phyloP scores from a whole-genome alignment of 1,284 basidiomycete species.

The Cystobasidiaceae sp. region DNA sequence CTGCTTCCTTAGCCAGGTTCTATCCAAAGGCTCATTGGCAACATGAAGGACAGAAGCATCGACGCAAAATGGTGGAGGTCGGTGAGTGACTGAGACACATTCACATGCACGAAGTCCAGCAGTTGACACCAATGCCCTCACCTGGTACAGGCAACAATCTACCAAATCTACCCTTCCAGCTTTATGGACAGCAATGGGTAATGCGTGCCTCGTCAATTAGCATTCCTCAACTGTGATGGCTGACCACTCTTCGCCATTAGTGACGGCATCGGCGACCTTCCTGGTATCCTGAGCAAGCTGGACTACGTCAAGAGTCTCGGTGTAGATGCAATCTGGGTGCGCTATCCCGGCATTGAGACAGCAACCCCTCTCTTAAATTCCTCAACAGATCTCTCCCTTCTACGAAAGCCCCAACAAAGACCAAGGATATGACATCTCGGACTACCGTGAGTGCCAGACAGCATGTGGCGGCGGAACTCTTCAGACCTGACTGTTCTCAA shows the following conservation, averaged over 20 bases:
- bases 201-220: too few species aligned
- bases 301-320: slow-evolving; percentile 67
- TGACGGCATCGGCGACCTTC: slow-evolving; percentile 63
- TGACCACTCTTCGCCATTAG: neutral
- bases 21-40: neutral
- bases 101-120: neutral
- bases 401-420: slow-evolving; percentile 25
- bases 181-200: slow-evolving; percentile 68
- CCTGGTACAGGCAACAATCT: slow-evolving; percentile 8
- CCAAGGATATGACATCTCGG: slow-evolving; percentile 42
- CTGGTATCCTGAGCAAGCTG: slow-evolving; percentile 61
- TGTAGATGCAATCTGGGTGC: slow-evolving; percentile 65
- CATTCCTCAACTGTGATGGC: too few species aligned
- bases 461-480: too few species aligned
- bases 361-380: neutral
- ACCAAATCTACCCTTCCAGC: slow-evolving; percentile 63
- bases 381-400: slow-evolving; percentile 12
- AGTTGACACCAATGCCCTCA: neutral
- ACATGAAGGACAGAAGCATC: slow-evolving; percentile 10
- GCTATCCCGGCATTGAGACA: neutral
- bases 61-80: slow-evolving; percentile 28
- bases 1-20: neutral
- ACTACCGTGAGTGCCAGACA: slow-evolving; percentile 39
- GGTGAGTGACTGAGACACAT: neutral
- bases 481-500: neutral